phyloP scores from a whole-genome alignment of 2,329 filamentous ascomycete genomes.

The Fusarium poae region DNA sequence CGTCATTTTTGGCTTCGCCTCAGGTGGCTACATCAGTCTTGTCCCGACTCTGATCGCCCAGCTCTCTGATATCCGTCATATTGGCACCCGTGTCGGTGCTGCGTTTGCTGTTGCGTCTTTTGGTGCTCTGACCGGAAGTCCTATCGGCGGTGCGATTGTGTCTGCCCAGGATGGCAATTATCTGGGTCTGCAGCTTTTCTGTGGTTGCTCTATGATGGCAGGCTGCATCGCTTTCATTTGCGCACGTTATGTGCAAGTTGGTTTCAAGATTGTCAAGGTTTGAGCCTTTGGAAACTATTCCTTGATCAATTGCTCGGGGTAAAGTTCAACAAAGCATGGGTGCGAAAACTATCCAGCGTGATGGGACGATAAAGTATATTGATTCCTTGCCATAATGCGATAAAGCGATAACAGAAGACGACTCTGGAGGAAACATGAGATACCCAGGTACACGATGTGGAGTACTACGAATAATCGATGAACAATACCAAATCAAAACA shows the following conservation, averaged over 20 bases:
- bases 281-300: conserved; percentile 30
- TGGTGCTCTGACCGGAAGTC: conserved; percentile 74
- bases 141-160: conserved; percentile 75
- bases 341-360: background rate
- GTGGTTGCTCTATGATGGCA: conserved; percentile 64
- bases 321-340: background rate
- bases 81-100: conserved; percentile 76
- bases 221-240: conserved; percentile 48
- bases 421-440: background rate
- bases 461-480: background rate
- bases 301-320: background rate
- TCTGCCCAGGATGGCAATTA: conserved; percentile 65
- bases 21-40: conserved; percentile 74
- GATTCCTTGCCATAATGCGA: background rate
- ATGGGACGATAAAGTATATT: background rate
- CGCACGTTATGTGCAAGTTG: conserved; percentile 54
- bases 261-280: conserved; percentile 53
- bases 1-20: conserved; percentile 77
- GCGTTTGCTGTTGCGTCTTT: conserved; percentile 73
- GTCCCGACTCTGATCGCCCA: conserved; percentile 75
- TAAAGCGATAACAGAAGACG: background rate
- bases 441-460: conserved; percentile 1
- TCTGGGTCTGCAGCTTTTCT: conserved; percentile 73
- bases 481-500: background rate
- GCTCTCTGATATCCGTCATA: conserved; percentile 76